phyloP scores from a whole-genome alignment of 306 rosid species.

The Quillaja saponaria region DNA sequence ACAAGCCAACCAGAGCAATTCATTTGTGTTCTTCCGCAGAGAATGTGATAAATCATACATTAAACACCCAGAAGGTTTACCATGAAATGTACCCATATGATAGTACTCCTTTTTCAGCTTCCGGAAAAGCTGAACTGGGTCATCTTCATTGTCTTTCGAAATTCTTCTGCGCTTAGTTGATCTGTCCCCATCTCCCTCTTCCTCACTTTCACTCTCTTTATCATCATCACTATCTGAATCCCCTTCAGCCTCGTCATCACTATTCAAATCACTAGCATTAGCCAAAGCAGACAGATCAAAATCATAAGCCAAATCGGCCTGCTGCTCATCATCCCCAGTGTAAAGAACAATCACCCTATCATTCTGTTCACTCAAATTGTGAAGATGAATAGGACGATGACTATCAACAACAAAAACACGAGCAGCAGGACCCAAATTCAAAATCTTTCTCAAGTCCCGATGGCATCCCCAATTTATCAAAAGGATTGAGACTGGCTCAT shows the following conservation, averaged over 20 bases:
- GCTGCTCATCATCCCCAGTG: slow-evolving; percentile 72
- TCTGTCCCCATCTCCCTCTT: slow-evolving; percentile 33
- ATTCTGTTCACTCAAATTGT: slow-evolving; percentile 68
- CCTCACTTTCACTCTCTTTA: slow-evolving; percentile 54
- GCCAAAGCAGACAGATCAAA: slow-evolving; percentile 75
- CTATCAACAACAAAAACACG: slow-evolving; percentile 79
- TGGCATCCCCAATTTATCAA: slow-evolving; percentile 92
- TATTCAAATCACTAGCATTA: slow-evolving; percentile 57
- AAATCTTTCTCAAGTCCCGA: slow-evolving; percentile 51
- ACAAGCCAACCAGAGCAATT: slow-evolving; percentile 86
- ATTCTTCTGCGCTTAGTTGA: slow-evolving; percentile 57
- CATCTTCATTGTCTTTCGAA: slow-evolving; percentile 44
- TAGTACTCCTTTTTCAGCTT: slow-evolving; percentile 71
- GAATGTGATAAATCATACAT: slow-evolving; percentile 88
- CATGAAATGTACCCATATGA: slow-evolving; percentile 83
- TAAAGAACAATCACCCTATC: slow-evolving; percentile 74
- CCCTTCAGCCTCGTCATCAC: slow-evolving; percentile 48
- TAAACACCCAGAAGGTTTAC: slow-evolving; percentile 91
- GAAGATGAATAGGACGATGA: slow-evolving; percentile 87
- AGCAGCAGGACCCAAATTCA: slow-evolving; percentile 50
- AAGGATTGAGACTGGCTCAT: slow-evolving; percentile 49
- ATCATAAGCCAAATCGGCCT: slow-evolving; percentile 75
- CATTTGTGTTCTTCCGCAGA: slow-evolving; percentile 81
- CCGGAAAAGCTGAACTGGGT: slow-evolving; percentile 55
- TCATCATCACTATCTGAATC: slow-evolving; percentile 51